These are phyloP conservation scores for Paraleonurus japonicus DNA, from an alignment of 257 asterid species.

Conservation along the genomic window DNA sequence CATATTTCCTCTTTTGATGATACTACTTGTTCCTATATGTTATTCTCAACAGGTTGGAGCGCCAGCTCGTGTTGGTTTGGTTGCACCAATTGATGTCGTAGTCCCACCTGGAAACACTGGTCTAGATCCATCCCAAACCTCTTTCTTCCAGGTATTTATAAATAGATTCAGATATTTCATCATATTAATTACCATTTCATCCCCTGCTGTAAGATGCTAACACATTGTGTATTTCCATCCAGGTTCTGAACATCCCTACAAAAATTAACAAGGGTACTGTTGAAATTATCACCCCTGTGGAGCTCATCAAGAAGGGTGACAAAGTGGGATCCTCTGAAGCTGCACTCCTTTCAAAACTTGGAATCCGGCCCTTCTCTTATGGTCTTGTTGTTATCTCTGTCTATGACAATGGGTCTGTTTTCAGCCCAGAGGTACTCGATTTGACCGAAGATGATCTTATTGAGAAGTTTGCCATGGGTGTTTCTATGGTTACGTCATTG, in stretches of 20 bases:
- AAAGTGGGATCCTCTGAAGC: constrained; percentile 98
- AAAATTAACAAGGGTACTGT: constrained; percentile 99
- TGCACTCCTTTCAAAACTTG: constrained; percentile 86
- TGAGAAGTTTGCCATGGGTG: constrained; percentile 77
- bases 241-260: constrained; percentile 96
- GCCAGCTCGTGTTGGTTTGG: constrained; percentile 98
- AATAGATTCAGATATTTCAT: not conserved
- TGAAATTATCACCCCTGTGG: constrained; percentile 97
- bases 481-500: constrained; percentile 70
- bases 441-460: constrained; percentile 82
- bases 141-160: constrained; percentile 82
- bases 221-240: not conserved
- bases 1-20: not conserved
- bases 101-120: constrained; percentile 99
- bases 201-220: not conserved
- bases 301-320: constrained; percentile 94
- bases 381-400: constrained; percentile 69
- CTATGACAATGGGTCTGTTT: constrained; percentile 84
- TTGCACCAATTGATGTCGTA: constrained; percentile 92
- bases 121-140: constrained; percentile 93
- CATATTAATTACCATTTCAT: too few relatives aligned
- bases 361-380: constrained; percentile 90
- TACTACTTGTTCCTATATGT: not conserved
- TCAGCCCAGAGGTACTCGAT: constrained; percentile 88
- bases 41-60: constrained; percentile 77